Evolutionary conservation across 805 yeast genomes (phyloP), one percentile per base, ranked within the genome.

Genomic region (Yarrowia bubula): DNA sequence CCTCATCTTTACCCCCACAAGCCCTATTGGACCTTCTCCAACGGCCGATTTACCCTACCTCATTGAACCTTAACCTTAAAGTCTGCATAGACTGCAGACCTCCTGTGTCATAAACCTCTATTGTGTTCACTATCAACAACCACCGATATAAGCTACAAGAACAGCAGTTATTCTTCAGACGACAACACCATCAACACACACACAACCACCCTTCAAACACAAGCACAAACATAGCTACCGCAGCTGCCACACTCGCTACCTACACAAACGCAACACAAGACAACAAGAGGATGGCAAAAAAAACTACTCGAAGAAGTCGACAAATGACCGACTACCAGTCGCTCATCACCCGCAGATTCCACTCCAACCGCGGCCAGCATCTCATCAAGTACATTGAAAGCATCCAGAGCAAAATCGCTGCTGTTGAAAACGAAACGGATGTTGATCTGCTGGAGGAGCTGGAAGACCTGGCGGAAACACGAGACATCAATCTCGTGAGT

Each of bases 351-450:
- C 50, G 51, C 7, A 39, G 51, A 11, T 58, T 58, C 51, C 64
- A 58, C 51, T 43, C 64, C 8, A 58, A 43, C 35, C 47, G 64
- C 5, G 51, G 64, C 35, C 51, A 58, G 51, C 64, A 58, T 43
- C 64, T 58, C 43, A 44, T 58, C 33, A 43, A 44, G 13, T 43
- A 44, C 50, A 58, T 58, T n/a, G 64, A 58, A 35, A 43, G 37
- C 64, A 43, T 58, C 43, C 64, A 58, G 51, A 32, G 51, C 51
- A 58, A 44, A 28, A 58, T 58, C 22, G 64, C 64, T 18, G 51
- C 39, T 4, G 64, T 58, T 42, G 64, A 58, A 22, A 38, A 43
- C 35, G 64, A 58, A 43, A 58, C 51, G 10, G 64, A 58, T 33
- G 41, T 22, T 51, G 51, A 58, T 33, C 43, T 58, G 51, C 17